Percentiles rank a stretch among this genome's conserved stretches.
Evolutionary conservation across 2,329 filamentous ascomycete genomes (phyloP).

Genomic region (Lomentospora prolificans): DNA sequence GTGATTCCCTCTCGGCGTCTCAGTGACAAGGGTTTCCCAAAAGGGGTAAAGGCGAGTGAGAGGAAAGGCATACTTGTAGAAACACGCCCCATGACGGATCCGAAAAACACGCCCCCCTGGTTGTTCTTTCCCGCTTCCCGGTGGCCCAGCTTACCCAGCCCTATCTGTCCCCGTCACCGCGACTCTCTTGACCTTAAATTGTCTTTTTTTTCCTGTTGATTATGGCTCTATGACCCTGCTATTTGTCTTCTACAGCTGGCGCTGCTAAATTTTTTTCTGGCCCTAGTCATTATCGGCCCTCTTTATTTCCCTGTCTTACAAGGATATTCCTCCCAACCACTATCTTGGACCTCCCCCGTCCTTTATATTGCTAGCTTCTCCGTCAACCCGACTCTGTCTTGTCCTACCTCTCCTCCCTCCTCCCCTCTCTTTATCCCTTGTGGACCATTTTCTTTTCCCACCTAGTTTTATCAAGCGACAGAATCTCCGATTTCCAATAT

Average conservation of each 20-base stretch:
- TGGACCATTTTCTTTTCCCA: neutral
- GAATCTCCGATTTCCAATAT: neutral
- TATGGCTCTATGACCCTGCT: too few relatives aligned
- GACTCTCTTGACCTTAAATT: neutral
- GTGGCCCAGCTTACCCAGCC: conserved; percentile 8
- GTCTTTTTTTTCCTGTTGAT: neutral
- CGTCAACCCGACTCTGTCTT: neutral
- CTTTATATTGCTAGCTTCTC: conserved; percentile 2
- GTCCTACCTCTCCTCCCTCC: neutral
- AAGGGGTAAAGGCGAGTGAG: neutral
- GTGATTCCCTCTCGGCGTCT: neutral
- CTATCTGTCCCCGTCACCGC: conserved; percentile 5
- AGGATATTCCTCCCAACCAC: neutral
- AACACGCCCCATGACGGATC: neutral
- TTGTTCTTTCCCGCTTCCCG: neutral
- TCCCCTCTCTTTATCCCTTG: neutral
- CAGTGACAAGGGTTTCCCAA: neutral
- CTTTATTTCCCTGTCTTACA: conserved; percentile 2
- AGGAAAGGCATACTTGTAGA: neutral
- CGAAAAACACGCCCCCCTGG: neutral
- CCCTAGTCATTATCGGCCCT: neutral
- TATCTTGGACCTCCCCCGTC: neutral
- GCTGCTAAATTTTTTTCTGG: neutral
- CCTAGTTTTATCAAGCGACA: neutral
- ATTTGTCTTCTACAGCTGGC: too few relatives aligned